Evolutionary conservation across 73 alveolate species (phyloP).

Genomic region (Paramecium bursaria): DNA sequence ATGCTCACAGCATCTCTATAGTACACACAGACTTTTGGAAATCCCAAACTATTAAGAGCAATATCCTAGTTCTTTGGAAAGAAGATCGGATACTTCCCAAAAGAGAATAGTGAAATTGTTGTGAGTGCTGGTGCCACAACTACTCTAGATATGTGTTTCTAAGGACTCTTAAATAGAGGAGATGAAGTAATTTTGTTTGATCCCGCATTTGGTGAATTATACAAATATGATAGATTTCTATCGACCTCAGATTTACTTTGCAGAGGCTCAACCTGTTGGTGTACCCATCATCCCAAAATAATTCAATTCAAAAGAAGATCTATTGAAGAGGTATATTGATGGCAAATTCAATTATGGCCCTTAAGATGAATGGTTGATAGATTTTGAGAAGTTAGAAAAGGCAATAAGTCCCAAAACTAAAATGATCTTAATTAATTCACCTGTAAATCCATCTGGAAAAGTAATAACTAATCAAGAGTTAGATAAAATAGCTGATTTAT

Average conservation of each 20-base stretch:
- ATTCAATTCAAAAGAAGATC: slow-evolving; percentile 23
- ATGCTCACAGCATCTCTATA: slow-evolving; percentile 44
- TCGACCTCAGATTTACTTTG: slow-evolving; percentile 59
- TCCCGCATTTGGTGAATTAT: slow-evolving; percentile 58
- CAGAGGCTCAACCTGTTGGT: slow-evolving; percentile 57
- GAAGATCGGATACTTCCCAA: slow-evolving; percentile 7
- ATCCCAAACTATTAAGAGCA: slow-evolving; percentile 52
- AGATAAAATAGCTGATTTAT: slow-evolving; percentile 76
- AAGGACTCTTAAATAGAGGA: slow-evolving; percentile 64
- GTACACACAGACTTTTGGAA: slow-evolving; percentile 61
- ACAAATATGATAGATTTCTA: slow-evolving; percentile 43
- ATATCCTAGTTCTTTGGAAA: slow-evolving; percentile 44
- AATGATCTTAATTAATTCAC: slow-evolving; percentile 79
- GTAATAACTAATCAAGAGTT: slow-evolving; percentile 79
- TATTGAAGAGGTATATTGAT: slow-evolving; percentile 31
- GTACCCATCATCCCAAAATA: slow-evolving; percentile 59
- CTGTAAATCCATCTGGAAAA: slow-evolving; percentile 93
- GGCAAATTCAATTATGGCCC: slow-evolving; percentile 17
- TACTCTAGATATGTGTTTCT: background rate
- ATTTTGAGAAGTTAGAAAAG: slow-evolving; percentile 75
- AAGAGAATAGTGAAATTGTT: slow-evolving; percentile 51
- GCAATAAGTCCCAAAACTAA: slow-evolving; percentile 79
- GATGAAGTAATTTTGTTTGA: slow-evolving; percentile 65
- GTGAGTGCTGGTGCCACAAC: slow-evolving; percentile 68
- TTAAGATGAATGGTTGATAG: slow-evolving; percentile 76